Evolutionary conservation across 2,329 filamentous ascomycete species (phyloP).

Genomic region (Fusarium mangiferae): DNA sequence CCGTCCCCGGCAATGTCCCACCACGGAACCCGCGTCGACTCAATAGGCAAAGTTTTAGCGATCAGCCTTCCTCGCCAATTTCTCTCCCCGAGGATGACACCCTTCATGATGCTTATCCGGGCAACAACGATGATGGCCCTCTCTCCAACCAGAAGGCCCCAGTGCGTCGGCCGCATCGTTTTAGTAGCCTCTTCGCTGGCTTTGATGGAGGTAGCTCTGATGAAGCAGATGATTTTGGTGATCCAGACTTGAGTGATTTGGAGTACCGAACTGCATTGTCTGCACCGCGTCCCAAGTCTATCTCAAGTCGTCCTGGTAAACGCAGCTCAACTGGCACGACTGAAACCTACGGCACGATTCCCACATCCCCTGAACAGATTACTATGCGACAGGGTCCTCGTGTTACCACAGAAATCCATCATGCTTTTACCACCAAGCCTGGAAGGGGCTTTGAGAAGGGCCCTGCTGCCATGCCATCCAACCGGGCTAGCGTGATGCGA

Average conservation of each 20-base stretch:
- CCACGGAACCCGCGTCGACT: constrained; percentile 70
- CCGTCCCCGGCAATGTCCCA: constrained; percentile 64
- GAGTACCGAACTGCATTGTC: constrained; percentile 75
- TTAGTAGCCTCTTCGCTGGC: constrained; percentile 87
- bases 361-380: constrained; percentile 57
- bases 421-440: constrained; percentile 53
- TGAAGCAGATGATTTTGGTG: constrained; percentile 70
- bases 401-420: constrained; percentile 57
- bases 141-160: constrained; percentile 69
- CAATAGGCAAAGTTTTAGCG: constrained; percentile 57
- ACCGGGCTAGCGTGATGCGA: constrained; percentile 72
- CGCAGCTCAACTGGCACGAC: constrained; percentile 51
- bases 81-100: constrained; percentile 52
- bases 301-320: constrained; percentile 52
- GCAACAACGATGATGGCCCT: constrained; percentile 83
- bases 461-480: constrained; percentile 50
- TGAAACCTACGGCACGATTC: constrained; percentile 47
- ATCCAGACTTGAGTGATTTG: constrained; percentile 71
- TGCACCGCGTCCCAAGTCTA: constrained; percentile 65
- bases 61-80: constrained; percentile 62
- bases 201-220: constrained; percentile 80
- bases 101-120: constrained; percentile 74
- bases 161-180: constrained; percentile 75
- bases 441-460: constrained; percentile 53
- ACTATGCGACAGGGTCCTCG: constrained; percentile 43